Evolutionary conservation across 2,329 filamentous ascomycete genomes (phyloP).

Genomic region (Penicillium expansum): DNA sequence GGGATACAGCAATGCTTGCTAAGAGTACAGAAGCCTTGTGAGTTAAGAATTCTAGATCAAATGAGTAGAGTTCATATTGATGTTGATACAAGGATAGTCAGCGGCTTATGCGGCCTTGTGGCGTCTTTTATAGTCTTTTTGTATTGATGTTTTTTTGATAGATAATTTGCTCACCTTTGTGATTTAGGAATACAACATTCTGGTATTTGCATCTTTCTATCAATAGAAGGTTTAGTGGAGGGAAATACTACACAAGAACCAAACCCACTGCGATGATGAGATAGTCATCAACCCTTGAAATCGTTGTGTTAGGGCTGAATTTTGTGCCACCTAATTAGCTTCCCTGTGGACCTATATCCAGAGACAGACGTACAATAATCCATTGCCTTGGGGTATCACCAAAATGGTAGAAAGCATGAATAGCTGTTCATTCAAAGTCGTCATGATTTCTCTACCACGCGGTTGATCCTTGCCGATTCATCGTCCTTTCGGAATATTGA

Average conservation of each 20-base stretch:
- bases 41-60: neutral
- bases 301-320: neutral
- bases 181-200: neutral
- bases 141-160: too few relatives aligned
- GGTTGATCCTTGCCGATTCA: neutral
- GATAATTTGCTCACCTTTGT: too few relatives aligned
- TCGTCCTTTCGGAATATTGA: neutral
- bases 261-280: neutral
- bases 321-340: neutral
- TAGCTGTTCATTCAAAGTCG: neutral
- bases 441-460: neutral
- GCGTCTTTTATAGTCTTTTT: too few relatives aligned
- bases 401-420: neutral
- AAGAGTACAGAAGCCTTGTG: neutral
- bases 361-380: neutral
- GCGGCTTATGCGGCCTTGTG: too few relatives aligned
- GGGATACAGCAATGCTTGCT: neutral
- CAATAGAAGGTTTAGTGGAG: neutral
- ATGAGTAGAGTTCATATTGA: neutral
- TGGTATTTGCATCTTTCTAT: neutral
- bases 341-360: neutral
- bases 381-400: neutral
- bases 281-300: neutral
- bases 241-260: neutral
- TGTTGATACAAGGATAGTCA: too few relatives aligned